These are phyloP conservation scores for Fusarium cicatricum DNA, from an alignment of 2,329 filamentous ascomycete genomes.

Conservation along the genomic window DNA sequence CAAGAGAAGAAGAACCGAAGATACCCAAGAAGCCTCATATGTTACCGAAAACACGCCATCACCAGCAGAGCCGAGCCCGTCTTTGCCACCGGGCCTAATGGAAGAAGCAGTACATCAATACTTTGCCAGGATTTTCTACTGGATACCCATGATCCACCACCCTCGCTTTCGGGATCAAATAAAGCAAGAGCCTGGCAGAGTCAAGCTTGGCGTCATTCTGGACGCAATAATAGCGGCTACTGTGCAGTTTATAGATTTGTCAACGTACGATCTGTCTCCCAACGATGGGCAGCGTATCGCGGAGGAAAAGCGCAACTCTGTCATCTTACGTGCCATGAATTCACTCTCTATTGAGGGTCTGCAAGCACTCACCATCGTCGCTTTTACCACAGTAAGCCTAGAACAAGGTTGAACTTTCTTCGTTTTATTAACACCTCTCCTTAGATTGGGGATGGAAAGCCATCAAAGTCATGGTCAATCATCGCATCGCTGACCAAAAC, in stretches of 20 bases:
- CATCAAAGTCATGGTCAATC: too few relatives aligned
- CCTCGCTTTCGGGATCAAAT: neutral
- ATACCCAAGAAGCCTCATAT: neutral
- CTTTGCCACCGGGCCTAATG: neutral
- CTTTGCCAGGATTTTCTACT: slow-evolving; percentile 2
- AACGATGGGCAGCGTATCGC: neutral
- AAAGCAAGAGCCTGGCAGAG: neutral
- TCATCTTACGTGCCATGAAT: neutral
- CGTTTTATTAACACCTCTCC: neutral
- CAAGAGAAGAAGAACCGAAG: neutral
- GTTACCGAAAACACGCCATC: neutral
- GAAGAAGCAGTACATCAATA: neutral
- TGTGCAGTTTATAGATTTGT: neutral
- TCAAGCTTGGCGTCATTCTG: neutral
- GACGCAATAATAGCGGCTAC: neutral
- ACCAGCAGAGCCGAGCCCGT: neutral
- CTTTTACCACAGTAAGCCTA: neutral
- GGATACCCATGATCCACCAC: slow-evolving; percentile 3
- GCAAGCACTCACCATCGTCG: neutral
- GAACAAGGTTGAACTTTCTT: too few relatives aligned
- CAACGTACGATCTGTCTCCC: neutral
- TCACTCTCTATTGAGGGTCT: neutral
- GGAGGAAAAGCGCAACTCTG: neutral
- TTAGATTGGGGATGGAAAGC: too few relatives aligned
- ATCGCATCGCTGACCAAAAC: too few relatives aligned